Base-by-base conservation (phyloP, 306 rosid species). In the Trifolium fragiferum region DNA sequence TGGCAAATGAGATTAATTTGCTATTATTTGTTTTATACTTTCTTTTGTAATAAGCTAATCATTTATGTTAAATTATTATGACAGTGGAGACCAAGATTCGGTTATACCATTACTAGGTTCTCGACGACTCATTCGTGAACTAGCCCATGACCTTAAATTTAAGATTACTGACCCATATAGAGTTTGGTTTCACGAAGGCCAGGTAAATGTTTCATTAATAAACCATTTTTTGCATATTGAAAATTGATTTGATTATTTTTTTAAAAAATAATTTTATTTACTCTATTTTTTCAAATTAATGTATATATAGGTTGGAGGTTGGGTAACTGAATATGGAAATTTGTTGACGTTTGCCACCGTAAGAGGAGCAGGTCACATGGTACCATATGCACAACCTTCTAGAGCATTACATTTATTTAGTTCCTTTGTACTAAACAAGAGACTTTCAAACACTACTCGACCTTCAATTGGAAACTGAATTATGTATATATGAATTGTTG, bases 331-430 rank as follows among this genome's bases (percentile, higher is more conserved):
- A 80, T 93, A 93, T 70, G 97, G 97, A 27, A 87, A 93, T 66
- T 78, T 84, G 38, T 74, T 89, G 79, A 93, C 90, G 1, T 91
- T 91, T 53, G 97, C 94, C 5, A 93, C 96, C 0, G 94, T 93
- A 49, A 89, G 97, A 11, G 97, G 91, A 50, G 97, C 97, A 21
- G 87, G 97, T 21, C 98, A 91, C 72, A 93, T 91, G 97, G 98
- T 93, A 10, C 96, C 97, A 2, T 93, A 76, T 73, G 96, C 91
- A 19, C 98, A 91, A 53, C 98, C 97, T 35, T 88, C 98, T 4
- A 87, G 98, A 59, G 80, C 98, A 75, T 57, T 91, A 58, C 94
- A 83, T 80, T 85, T 93, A 6, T 89, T 91, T 85, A 83, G 82
- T 66, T 81, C 93, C 10, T 91, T 93, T 72, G 82, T 93, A 12